Base-by-base conservation (phyloP, 2,329 filamentous ascomycete genomes). In the Botrytis deweyae region DNA sequence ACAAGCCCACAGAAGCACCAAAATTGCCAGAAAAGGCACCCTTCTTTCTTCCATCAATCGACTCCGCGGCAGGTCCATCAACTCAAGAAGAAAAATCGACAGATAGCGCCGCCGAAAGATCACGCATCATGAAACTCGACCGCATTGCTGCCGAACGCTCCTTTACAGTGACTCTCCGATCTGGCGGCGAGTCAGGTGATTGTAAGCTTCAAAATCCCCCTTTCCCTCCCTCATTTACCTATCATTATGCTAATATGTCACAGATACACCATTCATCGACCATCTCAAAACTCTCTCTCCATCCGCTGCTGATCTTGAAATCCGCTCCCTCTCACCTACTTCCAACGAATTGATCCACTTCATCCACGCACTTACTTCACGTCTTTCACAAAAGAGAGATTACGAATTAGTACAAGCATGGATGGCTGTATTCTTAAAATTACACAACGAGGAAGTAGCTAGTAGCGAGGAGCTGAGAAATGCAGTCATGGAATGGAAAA, bases 321-420 rank as follows among this genome's bases (percentile, higher is more conserved):
- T 99, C 68, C 93, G 96, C 22, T 97, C 94, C 0, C 86, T 98
- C 75, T 87, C 83, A n/a, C 80, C 83, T 77, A 69, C 80, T 3
- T 66, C 70, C 7, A 25, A 72, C 22, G 96, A 98, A 82, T 84
- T 97, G 29, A 85, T 91, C 0, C 87, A 90, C 71, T 99, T 99
- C 80, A 90, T 98, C 70, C 83, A 85, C n/a, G 94, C 94, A 1
- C 83, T 99, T 73, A 97, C 93, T 0, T 86, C 85, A 72, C 87
- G 92, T 20, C 84, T 98, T 70, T 83, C 85, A 62, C 85, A 89
- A 69, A 90, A 91, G 76, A 89, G 88, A 66, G 96, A 98, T 82
- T 99, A 97, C 82, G 96, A 99, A 83, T 87, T 99, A 58, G 92
- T 94, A 25, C 95, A 98, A 83, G 94, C 94, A 0, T 99, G 96